A percentile compares a stretch with the other conserved stretches of the same genome.
These are phyloP conservation scores for Schwanniomyces polymorphus DNA, from an alignment of 805 yeast species.

Conservation along the genomic window DNA sequence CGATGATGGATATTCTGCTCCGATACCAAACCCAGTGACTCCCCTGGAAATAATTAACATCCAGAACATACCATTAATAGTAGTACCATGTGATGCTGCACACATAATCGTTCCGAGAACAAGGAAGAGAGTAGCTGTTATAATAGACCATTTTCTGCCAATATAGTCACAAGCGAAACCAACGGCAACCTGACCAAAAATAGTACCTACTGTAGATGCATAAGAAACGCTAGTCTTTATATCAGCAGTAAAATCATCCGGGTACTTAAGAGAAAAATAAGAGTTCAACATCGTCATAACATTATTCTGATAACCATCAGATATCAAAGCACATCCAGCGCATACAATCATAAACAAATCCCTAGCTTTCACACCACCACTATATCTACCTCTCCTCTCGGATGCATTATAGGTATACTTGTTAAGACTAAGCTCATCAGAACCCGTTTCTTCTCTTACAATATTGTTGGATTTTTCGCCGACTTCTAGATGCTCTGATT, in stretches of 20 bases:
- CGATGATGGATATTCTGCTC: slow-evolving; percentile 74
- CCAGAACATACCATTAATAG: slow-evolving; percentile 69
- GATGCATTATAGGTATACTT: slow-evolving; percentile 32
- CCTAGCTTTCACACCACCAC: slow-evolving; percentile 20
- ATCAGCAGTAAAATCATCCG: slow-evolving; percentile 40
- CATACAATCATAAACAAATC: slow-evolving; percentile 52
- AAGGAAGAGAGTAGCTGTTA: slow-evolving; percentile 59
- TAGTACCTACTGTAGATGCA: slow-evolving; percentile 67
- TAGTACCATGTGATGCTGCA: slow-evolving; percentile 66
- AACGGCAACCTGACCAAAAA: slow-evolving; percentile 65
- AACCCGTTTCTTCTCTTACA: not conserved
- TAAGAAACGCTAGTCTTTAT: slow-evolving; percentile 69
- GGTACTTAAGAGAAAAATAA: slow-evolving; percentile 50
- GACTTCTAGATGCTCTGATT: not conserved
- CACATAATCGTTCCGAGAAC: slow-evolving; percentile 66
- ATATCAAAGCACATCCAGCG: slow-evolving; percentile 73
- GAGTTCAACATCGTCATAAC: slow-evolving; percentile 70
- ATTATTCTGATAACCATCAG: slow-evolving; percentile 78
- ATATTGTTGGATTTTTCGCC: not conserved
- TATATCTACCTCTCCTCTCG: slow-evolving; percentile 27
- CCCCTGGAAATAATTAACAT: slow-evolving; percentile 75
- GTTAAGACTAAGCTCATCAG: not conserved
- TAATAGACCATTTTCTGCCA: slow-evolving; percentile 72
- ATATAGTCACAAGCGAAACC: slow-evolving; percentile 66
- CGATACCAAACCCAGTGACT: slow-evolving; percentile 75